A percentile compares a stretch with the other conserved stretches of the same genome.
These are phyloP conservation scores for Neotropicomus parvogracilis DNA, from an alignment of 1,284 basidiomycete genomes.

Conservation along the genomic window DNA sequence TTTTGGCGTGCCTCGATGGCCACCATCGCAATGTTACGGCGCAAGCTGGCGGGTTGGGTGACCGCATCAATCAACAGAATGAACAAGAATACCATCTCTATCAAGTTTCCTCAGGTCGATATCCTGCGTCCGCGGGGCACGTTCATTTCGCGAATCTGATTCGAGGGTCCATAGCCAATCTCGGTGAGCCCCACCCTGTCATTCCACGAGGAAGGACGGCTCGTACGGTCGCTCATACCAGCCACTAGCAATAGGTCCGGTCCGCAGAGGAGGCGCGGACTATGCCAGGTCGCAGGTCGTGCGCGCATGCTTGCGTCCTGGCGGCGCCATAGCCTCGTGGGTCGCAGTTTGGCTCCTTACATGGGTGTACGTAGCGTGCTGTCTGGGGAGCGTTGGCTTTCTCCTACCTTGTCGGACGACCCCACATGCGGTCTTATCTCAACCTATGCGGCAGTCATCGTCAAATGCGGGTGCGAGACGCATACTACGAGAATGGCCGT, in stretches of 20 bases:
- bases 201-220: neutral
- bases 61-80: too few relatives aligned
- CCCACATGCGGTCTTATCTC: conserved; percentile 3
- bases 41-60: too few relatives aligned
- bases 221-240: too few relatives aligned
- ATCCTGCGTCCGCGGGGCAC: conserved; percentile 1
- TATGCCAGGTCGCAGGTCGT: neutral
- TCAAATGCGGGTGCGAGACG: too few relatives aligned
- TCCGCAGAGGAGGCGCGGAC: conserved; percentile 1
- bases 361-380: neutral
- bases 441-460: too few relatives aligned
- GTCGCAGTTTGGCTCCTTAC: conserved; percentile 8
- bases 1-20: too few relatives aligned
- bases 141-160: conserved; percentile 27
- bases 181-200: conserved; percentile 12
- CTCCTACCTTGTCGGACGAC: neutral
- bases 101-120: too few relatives aligned
- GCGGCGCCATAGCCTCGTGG: conserved; percentile 26
- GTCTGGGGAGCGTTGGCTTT: neutral
- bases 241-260: too few relatives aligned
- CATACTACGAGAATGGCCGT: too few relatives aligned
- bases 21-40: too few relatives aligned
- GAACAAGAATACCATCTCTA: too few relatives aligned
- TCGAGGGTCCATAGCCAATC: conserved; percentile 26
- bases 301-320: conserved; percentile 11